Conservation (phyloP, 495 filamentous ascomycete species). For the Aeminium ludgeri region DNA sequence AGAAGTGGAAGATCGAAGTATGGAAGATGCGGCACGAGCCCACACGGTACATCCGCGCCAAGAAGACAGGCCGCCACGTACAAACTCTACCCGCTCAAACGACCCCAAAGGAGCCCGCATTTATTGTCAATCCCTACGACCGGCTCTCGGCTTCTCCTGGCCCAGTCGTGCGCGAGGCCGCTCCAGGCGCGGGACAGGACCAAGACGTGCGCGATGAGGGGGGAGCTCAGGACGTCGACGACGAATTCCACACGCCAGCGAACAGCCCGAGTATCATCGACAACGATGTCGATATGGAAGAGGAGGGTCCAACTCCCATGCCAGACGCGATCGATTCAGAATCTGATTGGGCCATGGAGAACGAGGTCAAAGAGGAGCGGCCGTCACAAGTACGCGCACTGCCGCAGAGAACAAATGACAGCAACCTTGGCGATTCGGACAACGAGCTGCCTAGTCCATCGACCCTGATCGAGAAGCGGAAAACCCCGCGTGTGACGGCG, state of each 20-base stretch:
- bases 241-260: constrained; percentile 3
- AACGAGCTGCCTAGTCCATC: neutral
- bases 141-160: constrained; percentile 8
- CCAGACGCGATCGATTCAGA: neutral
- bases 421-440: neutral
- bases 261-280: neutral
- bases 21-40: constrained; percentile 29
- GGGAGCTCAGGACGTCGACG: constrained; percentile 1
- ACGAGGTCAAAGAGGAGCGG: too few species aligned
- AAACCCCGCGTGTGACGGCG: too few species aligned
- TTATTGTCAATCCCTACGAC: constrained; percentile 7
- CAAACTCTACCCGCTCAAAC: too few species aligned
- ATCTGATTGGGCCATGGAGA: too few species aligned
- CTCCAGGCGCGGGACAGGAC: neutral
- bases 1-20: constrained; percentile 36
- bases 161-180: neutral
- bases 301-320: neutral
- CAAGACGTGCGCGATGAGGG: neutral
- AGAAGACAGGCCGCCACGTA: too few species aligned
- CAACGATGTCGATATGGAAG: too few species aligned
- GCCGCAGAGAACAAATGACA: too few species aligned
- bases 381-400: too few species aligned
- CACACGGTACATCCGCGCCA: too few species aligned
- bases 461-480: neutral
- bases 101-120: neutral